Evolutionary conservation across 139 green algal genomes (phyloP).

Genomic region (Auxenochlorella protothecoides): DNA sequence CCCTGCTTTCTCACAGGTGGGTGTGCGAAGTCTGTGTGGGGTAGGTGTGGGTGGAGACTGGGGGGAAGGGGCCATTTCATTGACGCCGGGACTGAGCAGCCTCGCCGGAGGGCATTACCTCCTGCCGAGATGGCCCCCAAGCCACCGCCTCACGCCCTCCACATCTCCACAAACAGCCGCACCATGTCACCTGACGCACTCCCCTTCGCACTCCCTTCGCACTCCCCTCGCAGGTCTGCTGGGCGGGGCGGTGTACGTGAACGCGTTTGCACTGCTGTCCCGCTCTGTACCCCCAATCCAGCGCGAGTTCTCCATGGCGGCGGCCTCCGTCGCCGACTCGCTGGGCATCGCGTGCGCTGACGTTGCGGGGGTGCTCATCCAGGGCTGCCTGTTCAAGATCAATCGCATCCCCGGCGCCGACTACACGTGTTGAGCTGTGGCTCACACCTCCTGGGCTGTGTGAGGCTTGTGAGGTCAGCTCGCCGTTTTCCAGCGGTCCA

Average conservation of each 20-base stretch:
- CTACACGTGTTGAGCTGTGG: slow-evolving; percentile 18
- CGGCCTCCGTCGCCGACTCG: slow-evolving; percentile 45
- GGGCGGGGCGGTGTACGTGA: slow-evolving; percentile 55
- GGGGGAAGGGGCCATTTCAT: background rate
- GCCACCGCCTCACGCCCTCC: background rate
- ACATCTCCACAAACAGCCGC: too few species aligned
- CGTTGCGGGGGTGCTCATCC: slow-evolving; percentile 36
- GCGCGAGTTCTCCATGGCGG: slow-evolving; percentile 42
- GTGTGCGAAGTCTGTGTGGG: background rate
- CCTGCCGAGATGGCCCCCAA: background rate
- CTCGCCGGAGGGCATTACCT: background rate
- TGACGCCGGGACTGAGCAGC: background rate
- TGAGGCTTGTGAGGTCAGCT: background rate
- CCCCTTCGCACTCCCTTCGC: background rate
- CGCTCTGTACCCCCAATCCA: slow-evolving; percentile 23
- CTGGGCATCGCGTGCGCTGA: slow-evolving; percentile 46
- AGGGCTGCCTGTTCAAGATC: slow-evolving; percentile 41
- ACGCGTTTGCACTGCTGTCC: slow-evolving; percentile 44
- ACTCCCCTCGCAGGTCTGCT: slow-evolving; percentile 30
- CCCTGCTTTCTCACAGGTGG: slow-evolving; percentile 32
- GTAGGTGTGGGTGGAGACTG: background rate
- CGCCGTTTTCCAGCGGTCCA: too few species aligned
- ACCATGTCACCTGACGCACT: too few species aligned
- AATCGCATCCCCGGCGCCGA: slow-evolving; percentile 30
- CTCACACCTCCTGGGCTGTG: too few species aligned